phyloP scores from a whole-genome alignment of 179 eudicot species.

The Heliamphora ciliata region DNA sequence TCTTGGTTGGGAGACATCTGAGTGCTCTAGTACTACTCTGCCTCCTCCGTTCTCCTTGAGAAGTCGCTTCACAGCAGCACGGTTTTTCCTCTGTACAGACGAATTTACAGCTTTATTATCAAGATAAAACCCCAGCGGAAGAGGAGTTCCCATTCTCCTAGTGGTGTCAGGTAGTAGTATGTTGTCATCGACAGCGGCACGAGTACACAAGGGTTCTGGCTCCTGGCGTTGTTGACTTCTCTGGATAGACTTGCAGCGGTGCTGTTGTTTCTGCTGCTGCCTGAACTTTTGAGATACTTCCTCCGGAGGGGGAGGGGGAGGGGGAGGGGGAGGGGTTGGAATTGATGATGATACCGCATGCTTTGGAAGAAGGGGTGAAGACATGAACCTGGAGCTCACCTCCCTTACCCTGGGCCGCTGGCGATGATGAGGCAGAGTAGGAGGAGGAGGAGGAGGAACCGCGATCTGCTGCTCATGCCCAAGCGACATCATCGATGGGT shows the following conservation, averaged over 20 bases:
- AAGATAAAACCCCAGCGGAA: too few relatives aligned
- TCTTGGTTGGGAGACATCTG: conserved; percentile 11
- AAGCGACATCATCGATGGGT: not conserved
- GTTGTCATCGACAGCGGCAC: conserved; percentile 32
- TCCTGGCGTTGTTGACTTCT: conserved; percentile 24
- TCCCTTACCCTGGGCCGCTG: conserved; percentile 76
- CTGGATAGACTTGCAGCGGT: conserved; percentile 41
- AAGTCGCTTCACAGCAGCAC: conserved; percentile 31
- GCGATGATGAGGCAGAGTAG: conserved; percentile 37
- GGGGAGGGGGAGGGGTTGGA: not conserved
- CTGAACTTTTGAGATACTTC: too few relatives aligned
- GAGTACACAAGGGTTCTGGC: not conserved
- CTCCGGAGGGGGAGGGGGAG: too few relatives aligned
- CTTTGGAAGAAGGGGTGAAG: conserved; percentile 7
- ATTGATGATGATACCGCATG: not conserved
- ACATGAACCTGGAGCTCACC: conserved; percentile 78
- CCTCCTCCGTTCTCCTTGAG: conserved; percentile 34
- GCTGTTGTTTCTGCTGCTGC: conserved; percentile 13
- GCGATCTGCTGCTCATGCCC: not conserved
- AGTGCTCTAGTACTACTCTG: conserved; percentile 15
- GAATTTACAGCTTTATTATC: too few relatives aligned
- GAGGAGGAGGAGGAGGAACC: conserved; percentile 25
- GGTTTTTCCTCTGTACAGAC: conserved; percentile 13
- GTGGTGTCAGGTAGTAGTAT: conserved; percentile 31
- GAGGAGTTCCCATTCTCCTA: conserved; percentile 35